Evolutionary conservation across 352 stramenopile genomes (phyloP), one percentile per base, ranked within the genome.

Genomic region (Bremia lactucae): DNA sequence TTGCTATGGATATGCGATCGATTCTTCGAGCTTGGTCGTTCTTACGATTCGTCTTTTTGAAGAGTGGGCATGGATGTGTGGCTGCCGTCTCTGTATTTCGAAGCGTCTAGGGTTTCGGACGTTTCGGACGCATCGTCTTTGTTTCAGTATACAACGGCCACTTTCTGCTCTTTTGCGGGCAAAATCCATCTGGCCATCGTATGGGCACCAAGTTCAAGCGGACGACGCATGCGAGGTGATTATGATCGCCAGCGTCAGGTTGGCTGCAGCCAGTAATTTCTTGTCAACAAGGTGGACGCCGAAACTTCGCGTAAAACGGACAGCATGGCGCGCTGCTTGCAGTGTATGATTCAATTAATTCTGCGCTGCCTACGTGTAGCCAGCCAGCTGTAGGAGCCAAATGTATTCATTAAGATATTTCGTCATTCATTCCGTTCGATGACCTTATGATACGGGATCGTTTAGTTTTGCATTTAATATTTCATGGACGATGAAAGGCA

Each of bases 1-100:
- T 47, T 11, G 16, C 35, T 29, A 14, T 15, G 20, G 35, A 44
- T 33, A 4, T 31, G 29, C 31, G 25, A 23, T 9, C 23, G 22
- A 9, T 51, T 36, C 46, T 18, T 31, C n/a, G 49, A 18, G 19
- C 16, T 31, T 13, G 13, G 34, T n/a, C n/a, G 46, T 56, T 40
- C 46, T 61, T 55, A 52, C 49, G 42, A 62, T 47, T 58, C 29
- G 36, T 31, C 46, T 45, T 55, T 59, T 55, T 46, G 45, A 24
- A 51, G 33, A 55, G 46, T 39, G 41, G 41, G 18, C 23, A n/a
- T n/a, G 26, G n/a, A 5, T 39, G 34, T 49, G 39, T 54, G 50
- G 50, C 50, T 49, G 42, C 8, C 36, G 42, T 46, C 43, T 52
- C 43, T 57, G 42, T 18, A 20, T 25, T 25, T 42, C 31, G n/a